Evolutionary conservation across 345 rosid genomes (phyloP), one percentile per base, ranked within the genome.

Genomic region (Dimocarpus longan): DNA sequence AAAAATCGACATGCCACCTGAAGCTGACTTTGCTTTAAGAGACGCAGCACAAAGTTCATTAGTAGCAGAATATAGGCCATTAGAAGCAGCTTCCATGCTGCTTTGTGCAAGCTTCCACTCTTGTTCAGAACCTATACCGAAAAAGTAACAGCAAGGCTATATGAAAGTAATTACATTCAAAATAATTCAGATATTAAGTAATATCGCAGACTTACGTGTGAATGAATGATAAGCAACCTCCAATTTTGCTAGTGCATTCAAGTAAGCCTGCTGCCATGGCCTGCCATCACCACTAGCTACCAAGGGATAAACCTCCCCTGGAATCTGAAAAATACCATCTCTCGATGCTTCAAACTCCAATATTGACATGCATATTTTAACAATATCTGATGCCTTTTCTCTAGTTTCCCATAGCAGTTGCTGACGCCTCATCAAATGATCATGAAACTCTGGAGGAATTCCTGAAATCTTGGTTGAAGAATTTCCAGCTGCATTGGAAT

Each of bases 271-370:
- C 84, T 95, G 95, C 97, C 98, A 93, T 63, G 90, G 81, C 84
- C 88, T 84, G 76, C 87, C 85, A 88, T 87, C 95, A 54, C 79
- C 80, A 76, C 83, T 84, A 80, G 83, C 75, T 81, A 87, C 85
- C 59, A 74, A 42, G 24, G 88, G 76, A 88, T 84, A 82, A 69
- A 54, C 80, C 68, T 90, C 95, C 79, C 89, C 91, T 0, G 91
- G 90, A 71, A 85, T 85, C 82, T 70, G 86, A 78, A 90, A 91
- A 81, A 90, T 80, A 60, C 97, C 96, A 84, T 91, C 97, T 81
- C 98, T 84, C 74, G 98, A 95, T 71, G 89, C 92, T 88, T 95
- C 98, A 81, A 95, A 93, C 85, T 93, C 97, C 80, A 95, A 79
- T 62, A 91, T 66, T 44, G 95, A 91, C 90, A 87, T 89, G 92